A percentile compares a stretch with the other conserved stretches of the same genome.
These are phyloP conservation scores for Aspergillus sclerotioniger DNA, from an alignment of 495 filamentous ascomycete species.

Conservation along the genomic window DNA sequence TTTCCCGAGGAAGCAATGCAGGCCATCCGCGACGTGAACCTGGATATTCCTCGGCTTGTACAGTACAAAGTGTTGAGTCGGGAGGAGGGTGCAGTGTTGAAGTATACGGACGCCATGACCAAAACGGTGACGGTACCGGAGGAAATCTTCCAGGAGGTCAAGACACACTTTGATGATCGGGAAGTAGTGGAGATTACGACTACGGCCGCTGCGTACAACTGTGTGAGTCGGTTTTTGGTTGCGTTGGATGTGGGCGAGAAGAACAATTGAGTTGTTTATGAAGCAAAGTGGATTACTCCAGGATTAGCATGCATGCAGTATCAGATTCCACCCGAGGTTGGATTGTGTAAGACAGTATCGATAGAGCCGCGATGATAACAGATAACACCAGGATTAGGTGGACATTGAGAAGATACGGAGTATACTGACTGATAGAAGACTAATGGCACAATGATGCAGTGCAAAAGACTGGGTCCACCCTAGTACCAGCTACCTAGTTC, in stretches of 20 bases:
- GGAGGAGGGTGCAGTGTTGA: conserved; percentile 62
- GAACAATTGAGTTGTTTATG: conserved; percentile 29
- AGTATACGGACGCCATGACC: conserved; percentile 77
- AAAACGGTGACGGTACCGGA: conserved; percentile 61
- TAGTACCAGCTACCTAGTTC: background rate
- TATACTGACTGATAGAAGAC: too few species aligned
- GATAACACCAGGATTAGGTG: too few species aligned
- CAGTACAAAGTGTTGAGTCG: conserved; percentile 42
- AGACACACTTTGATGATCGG: conserved; percentile 56
- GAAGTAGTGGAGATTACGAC: conserved; percentile 78
- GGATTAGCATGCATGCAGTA: too few species aligned
- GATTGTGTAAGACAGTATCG: too few species aligned
- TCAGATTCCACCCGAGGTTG: too few species aligned
- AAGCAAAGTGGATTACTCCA: too few species aligned
- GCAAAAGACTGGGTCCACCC: too few species aligned
- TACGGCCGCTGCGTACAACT: conserved; percentile 81
- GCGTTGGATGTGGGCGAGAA: conserved; percentile 74
- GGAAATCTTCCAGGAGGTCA: conserved; percentile 59
- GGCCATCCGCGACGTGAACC: conserved; percentile 33
- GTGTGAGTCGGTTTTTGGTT: conserved; percentile 80
- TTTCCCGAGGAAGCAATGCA: conserved; percentile 50
- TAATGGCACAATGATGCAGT: too few species aligned
- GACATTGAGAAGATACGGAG: too few species aligned
- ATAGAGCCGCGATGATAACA: too few species aligned
- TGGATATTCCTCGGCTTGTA: conserved; percentile 17